Base-by-base conservation (phyloP, 305 asterid species). In the Withania somnifera region DNA sequence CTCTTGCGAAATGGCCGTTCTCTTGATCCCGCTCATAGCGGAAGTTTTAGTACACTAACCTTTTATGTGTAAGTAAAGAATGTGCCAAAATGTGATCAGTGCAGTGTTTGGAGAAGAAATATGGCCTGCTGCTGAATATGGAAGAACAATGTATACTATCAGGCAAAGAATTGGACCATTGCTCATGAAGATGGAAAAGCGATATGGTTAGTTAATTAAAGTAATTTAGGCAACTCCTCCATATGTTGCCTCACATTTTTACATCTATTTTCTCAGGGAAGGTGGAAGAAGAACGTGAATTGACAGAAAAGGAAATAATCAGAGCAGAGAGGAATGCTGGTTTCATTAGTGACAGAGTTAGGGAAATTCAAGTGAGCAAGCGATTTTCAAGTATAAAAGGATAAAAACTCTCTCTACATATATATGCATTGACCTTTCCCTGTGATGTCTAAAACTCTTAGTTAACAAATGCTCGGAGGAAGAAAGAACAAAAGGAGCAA, bases 91-190 rank as follows among this genome's bases (percentile, higher is more conserved):
- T 69, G 57, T 73, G 77, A 66, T 77, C 97, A 96, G 99, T 94
- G 99, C 99, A 89, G 98, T 94, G 81, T 96, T 96, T 84, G 99
- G 98, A 83, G 95, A 92, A 24, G 98, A 96, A 85, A 93, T 94
- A 83, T 96, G 99, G 99, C 98, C 97, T 47, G 98, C 99, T 53
- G 99, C 98, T 81, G 98, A 96, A 84, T 96, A 96, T 76, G 99
- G 99, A 68, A 88, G 99, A 91, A 96, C 99, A 80, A 94, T 96
- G 99, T 96, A 96, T 60, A 92, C 98, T 86, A 96, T 96, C 50
- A 87, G 97, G 30, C 98, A 93, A 67, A 89, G 99, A 86, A 84
- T 96, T 76, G 98, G 98, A 36, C 99, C 99, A 0, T 85, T 96
- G 77, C 90, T 93, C 81, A 96, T 94, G 95, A 93, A 79, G 91